phyloP scores from a whole-genome alignment of 2,329 filamentous ascomycete genomes.

The Stagonosporopsis vannaccii region DNA sequence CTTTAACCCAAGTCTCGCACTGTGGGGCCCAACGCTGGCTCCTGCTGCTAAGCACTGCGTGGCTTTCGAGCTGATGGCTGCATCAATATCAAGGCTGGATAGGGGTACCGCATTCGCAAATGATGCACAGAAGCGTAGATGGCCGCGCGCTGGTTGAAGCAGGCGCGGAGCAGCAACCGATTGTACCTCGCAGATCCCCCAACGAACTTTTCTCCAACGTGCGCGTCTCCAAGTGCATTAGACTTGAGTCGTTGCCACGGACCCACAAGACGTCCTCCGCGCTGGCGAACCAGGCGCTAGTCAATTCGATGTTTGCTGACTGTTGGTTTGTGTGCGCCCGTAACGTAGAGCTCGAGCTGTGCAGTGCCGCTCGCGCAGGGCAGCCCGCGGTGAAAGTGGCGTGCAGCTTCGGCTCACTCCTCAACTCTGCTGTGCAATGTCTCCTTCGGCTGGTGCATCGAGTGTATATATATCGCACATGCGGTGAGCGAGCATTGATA shows the following conservation, averaged over 20 bases:
- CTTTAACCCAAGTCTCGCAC: slow-evolving; percentile 9
- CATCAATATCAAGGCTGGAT: not conserved
- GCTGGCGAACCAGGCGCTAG: slow-evolving; percentile 14
- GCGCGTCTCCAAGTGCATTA: slow-evolving; percentile 10
- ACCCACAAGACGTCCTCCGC: slow-evolving; percentile 14
- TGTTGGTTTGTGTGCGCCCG: slow-evolving; percentile 3
- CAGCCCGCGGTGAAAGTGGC: not conserved
- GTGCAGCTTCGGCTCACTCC: not conserved
- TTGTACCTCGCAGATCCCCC: slow-evolving; percentile 14
- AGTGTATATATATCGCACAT: slow-evolving; percentile 9
- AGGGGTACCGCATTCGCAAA: not conserved
- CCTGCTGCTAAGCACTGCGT: slow-evolving; percentile 8
- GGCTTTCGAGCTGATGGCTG: slow-evolving; percentile 11
- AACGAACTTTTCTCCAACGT: slow-evolving; percentile 14
- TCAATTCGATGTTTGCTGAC: slow-evolving; percentile 10
- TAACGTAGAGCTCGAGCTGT: not conserved
- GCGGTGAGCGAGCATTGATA: slow-evolving; percentile 26
- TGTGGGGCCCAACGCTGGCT: slow-evolving; percentile 15
- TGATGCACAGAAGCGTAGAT: not conserved
- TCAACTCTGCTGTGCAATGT: not conserved
- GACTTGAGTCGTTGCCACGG: slow-evolving; percentile 17
- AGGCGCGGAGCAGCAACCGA: slow-evolving; percentile 1
- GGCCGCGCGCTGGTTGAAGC: not conserved
- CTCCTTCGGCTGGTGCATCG: slow-evolving; percentile 20
- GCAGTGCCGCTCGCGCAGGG: slow-evolving; percentile 2